Base-by-base conservation (phyloP, 176 grass and related monocot species). In the Lolium multiflorum region DNA sequence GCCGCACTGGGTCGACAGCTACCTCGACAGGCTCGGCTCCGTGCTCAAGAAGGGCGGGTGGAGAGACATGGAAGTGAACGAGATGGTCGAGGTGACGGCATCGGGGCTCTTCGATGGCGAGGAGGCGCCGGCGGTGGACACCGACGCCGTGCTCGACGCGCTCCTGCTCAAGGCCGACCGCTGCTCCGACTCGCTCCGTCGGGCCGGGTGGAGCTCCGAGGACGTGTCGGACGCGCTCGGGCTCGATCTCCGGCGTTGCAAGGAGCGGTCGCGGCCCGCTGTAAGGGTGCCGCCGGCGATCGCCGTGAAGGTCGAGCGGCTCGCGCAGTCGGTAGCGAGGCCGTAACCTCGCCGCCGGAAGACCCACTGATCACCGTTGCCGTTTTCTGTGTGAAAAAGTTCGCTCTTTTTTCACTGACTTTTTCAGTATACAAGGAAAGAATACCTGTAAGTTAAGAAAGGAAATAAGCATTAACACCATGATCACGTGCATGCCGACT, bases 151-250 rank as follows among this genome's bases (percentile, higher is more conserved):
- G 9, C 90, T 99, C 18, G 97, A 99, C 69, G 90, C 88, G 16
- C 88, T 99, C 6, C 87, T 99, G 8, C 90, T 99, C 0, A 94
- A 92, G 54, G 84, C 92, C 0, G 97, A 92, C 24, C 84, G 88
- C 80, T 99, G 90, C 88, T 99, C 97, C 3, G 87, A 94, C 87
- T 96, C 97, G 3, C 94, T 99, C 71, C 62, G 87, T 41, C 81
- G 90, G 44, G 94, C 97, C 22, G 97, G 97, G 16, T 99, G 97
- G 97, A 99, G 84, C 49, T 90, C 94, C 2, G 90, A 99, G 64
- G 97, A 99, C 39, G 90, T 99, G 58, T 92, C 94, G 3, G 94
- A 99, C 49, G 97, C 97, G 13, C 87, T 99, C 9, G 92, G 89
- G 21, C 88, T 94, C 9, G 89, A 91, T 74, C 35, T 88, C 46